These are phyloP conservation scores for Flammula alnicola DNA, from an alignment of 1,284 basidiomycete species.

Conservation along the genomic window DNA sequence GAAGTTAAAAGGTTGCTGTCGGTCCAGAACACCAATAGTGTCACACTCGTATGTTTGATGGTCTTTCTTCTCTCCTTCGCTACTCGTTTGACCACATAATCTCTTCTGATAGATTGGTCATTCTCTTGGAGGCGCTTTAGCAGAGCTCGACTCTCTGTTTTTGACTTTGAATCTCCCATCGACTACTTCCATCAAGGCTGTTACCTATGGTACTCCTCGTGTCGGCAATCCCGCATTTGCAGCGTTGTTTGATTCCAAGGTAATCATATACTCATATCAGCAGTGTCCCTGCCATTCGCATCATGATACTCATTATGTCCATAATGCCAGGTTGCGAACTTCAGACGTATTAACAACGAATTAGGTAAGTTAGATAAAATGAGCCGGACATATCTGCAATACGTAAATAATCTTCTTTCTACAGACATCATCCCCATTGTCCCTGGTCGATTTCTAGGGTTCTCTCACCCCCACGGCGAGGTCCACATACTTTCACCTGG, in stretches of 20 bases:
- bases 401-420: not conserved
- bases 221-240: constrained; percentile 47
- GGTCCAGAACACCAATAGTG: constrained; percentile 35
- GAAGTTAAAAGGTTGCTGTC: constrained; percentile 45
- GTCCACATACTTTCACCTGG: constrained; percentile 43
- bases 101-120: constrained; percentile 47
- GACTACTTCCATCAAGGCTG: constrained; percentile 42
- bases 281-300: not conserved
- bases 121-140: constrained; percentile 61
- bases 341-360: constrained; percentile 51
- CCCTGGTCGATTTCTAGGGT: constrained; percentile 48
- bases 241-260: constrained; percentile 42
- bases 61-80: not conserved
- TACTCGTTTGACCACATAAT: not conserved
- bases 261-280: constrained; percentile 21
- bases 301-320: not conserved
- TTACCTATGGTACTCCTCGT: constrained; percentile 56
- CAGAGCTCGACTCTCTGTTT: constrained; percentile 55
- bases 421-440: constrained; percentile 51
- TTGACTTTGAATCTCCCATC: constrained; percentile 51
- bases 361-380: constrained; percentile 27
- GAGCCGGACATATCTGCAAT: too few relatives aligned
- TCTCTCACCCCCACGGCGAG: constrained; percentile 47
- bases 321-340: constrained; percentile 45
- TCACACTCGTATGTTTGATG: constrained; percentile 38